These are phyloP conservation scores for Phytophthora hybrid DNA, from an alignment of 352 stramenopile species.

Conservation along the genomic window DNA sequence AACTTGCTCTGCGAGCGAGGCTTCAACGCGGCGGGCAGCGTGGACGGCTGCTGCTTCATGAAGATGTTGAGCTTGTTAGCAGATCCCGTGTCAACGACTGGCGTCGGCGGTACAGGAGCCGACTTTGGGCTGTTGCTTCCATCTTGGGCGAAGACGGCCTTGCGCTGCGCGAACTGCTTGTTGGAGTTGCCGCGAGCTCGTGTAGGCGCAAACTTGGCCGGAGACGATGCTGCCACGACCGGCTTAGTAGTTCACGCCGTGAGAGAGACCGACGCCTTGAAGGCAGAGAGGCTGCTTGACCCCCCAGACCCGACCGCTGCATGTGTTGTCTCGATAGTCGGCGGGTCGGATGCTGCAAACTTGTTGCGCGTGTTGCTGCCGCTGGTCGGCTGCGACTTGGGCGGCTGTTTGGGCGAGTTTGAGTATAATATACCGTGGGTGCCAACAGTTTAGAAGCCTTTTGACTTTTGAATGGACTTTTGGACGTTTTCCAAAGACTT, in stretches of 20 bases:
- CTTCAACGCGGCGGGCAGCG: slow-evolving; percentile 45
- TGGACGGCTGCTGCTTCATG: slow-evolving; percentile 72
- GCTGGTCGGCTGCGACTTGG: slow-evolving; percentile 24
- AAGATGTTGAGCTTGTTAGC: slow-evolving; percentile 82
- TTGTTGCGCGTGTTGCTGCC: slow-evolving; percentile 67
- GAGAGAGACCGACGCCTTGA: slow-evolving; percentile 46
- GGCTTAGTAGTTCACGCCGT: slow-evolving; percentile 19
- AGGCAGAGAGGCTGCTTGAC: slow-evolving; percentile 27
- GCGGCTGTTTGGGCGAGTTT: slow-evolving; percentile 39
- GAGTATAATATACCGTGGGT: no score
- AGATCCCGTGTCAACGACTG: slow-evolving; percentile 29
- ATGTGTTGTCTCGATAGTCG: slow-evolving; percentile 42
- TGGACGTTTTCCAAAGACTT: no score
- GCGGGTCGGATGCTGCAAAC: slow-evolving; percentile 78
- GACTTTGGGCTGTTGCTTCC: slow-evolving; percentile 33
- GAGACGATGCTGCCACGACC: slow-evolving; percentile 10
- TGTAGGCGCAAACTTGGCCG: slow-evolving; percentile 42
- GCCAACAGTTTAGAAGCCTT: no score
- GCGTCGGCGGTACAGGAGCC: slow-evolving; percentile 32
- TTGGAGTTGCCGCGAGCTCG: slow-evolving; percentile 44
- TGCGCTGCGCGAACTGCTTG: slow-evolving; percentile 67
- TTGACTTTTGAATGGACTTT: no score
- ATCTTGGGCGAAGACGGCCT: slow-evolving; percentile 64
- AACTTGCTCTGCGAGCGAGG: slow-evolving; percentile 79
- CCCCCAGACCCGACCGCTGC: slow-evolving; percentile 31